Evolutionary conservation across 169 alveolate genomes (phyloP).

Genomic region (Cryptosporidium muris): DNA sequence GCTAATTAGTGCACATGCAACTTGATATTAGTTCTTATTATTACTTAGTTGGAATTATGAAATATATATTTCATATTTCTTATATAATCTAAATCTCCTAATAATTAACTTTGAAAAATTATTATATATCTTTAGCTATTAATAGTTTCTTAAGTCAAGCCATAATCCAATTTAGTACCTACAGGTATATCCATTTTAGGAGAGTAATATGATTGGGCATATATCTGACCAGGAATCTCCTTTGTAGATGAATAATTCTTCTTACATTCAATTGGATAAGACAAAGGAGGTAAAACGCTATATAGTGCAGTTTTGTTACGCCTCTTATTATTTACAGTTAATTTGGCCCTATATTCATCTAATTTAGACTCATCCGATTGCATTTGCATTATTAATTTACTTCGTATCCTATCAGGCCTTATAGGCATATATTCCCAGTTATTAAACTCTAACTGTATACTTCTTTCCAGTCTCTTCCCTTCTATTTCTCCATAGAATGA

Average conservation of each 20-base stretch:
- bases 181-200: constrained; percentile 24
- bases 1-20: too few species aligned
- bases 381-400: neutral
- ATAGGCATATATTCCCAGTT: constrained; percentile 62
- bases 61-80: too few species aligned
- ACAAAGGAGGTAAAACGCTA: constrained; percentile 30
- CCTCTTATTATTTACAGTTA: constrained; percentile 20
- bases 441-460: constrained; percentile 32
- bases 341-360: constrained; percentile 11
- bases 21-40: too few species aligned
- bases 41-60: too few species aligned
- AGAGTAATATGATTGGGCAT: constrained; percentile 47
- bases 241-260: neutral
- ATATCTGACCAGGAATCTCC: constrained; percentile 60
- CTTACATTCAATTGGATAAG: constrained; percentile 22
- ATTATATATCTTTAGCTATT: neutral
- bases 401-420: neutral
- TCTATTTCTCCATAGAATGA: constrained; percentile 43
- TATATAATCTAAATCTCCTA: too few species aligned
- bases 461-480: constrained; percentile 26
- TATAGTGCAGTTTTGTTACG: constrained; percentile 24
- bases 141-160: neutral
- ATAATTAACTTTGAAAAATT: too few species aligned
- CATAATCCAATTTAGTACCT: constrained; percentile 5
- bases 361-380: constrained; percentile 1